Evolutionary conservation across 148 eudicot genomes (phyloP).

Genomic region (Rhododendron henanense): DNA sequence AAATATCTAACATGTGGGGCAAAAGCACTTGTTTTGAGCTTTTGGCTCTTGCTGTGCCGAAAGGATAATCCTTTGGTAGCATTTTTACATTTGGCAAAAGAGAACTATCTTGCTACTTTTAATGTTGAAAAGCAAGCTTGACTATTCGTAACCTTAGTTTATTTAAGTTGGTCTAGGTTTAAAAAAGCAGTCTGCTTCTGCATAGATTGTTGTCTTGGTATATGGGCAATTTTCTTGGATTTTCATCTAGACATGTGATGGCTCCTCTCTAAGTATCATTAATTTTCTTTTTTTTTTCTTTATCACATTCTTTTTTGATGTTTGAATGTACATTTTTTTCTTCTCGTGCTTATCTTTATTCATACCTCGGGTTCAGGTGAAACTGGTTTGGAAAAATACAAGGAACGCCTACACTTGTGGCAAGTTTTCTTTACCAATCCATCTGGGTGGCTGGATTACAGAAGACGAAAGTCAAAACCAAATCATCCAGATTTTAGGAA

Average conservation of each 20-base stretch:
- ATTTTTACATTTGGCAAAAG: neutral
- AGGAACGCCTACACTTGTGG: constrained; percentile 52
- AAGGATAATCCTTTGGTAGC: neutral
- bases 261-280: neutral
- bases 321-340: neutral
- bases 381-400: constrained; percentile 27
- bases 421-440: constrained; percentile 65
- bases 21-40: neutral
- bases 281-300: neutral
- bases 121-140: neutral
- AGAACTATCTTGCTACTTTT: neutral
- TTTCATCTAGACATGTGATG: neutral
- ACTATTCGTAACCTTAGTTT: neutral
- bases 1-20: neutral
- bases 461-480: constrained; percentile 42
- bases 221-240: neutral
- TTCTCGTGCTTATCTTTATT: neutral
- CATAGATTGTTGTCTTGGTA: neutral
- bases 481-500: constrained; percentile 64
- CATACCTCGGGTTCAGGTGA: constrained; percentile 22
- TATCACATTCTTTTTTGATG: neutral
- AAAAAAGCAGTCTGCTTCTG: neutral
- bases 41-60: neutral
- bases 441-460: constrained; percentile 54
- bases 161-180: neutral